Percentiles rank a stretch among this genome's conserved stretches.
phyloP scores from a whole-genome alignment of 805 yeast genomes.

The Brettanomyces nanus region DNA sequence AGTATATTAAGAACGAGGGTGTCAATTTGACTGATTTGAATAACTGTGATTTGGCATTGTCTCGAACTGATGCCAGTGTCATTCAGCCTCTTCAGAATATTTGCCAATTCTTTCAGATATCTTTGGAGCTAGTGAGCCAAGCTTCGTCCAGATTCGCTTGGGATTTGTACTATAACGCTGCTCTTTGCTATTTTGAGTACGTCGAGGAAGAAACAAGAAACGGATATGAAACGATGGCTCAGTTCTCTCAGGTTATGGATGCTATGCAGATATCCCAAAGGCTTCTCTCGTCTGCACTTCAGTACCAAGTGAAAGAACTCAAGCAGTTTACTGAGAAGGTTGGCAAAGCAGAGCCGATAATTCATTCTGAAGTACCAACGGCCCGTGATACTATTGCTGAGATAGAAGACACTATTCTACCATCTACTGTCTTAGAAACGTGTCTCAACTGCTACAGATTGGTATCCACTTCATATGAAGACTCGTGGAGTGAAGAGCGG shows the following conservation, averaged over 20 bases:
- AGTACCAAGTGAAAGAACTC: constrained; percentile 14
- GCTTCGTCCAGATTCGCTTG: constrained; percentile 18
- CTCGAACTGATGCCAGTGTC: constrained; percentile 23
- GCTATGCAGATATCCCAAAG: constrained; percentile 14
- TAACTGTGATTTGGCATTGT: constrained; percentile 25
- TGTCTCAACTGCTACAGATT: constrained; percentile 21
- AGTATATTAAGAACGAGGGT: constrained; percentile 40
- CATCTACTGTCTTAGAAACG: constrained; percentile 18
- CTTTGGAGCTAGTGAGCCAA: constrained; percentile 21
- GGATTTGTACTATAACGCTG: constrained; percentile 41
- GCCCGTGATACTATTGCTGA: neutral
- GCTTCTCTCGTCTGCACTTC: constrained; percentile 23
- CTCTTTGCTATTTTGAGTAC: constrained; percentile 38
- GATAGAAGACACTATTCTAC: constrained; percentile 13
- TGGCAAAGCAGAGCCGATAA: neutral
- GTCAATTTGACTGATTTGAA: constrained; percentile 27
- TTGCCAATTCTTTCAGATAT: constrained; percentile 31
- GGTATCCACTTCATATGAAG: constrained; percentile 20
- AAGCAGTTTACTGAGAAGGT: constrained; percentile 16
- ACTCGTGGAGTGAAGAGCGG: constrained; percentile 8
- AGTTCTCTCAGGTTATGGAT: constrained; percentile 11
- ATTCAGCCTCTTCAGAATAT: constrained; percentile 31
- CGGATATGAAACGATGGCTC: constrained; percentile 1
- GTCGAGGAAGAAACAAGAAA: constrained; percentile 30
- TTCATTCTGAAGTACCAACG: neutral